phyloP scores from a whole-genome alignment of 2,329 filamentous ascomycete species.

The Cladosporium sp. region DNA sequence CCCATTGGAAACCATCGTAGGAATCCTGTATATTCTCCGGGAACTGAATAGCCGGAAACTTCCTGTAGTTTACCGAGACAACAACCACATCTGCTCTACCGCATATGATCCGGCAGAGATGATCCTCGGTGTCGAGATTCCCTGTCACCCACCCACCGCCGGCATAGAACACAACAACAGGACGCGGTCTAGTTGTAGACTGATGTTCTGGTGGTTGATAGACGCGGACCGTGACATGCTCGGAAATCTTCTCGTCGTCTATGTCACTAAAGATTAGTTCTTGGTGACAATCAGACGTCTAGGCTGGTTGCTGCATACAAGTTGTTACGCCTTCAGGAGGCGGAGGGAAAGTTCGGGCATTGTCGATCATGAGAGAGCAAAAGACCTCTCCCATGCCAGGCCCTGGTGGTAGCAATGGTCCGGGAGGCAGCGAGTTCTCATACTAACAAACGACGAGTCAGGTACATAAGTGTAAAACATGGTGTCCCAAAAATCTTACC shows the following conservation, averaged over 20 bases:
- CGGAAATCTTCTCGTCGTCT: slow-evolving; percentile 23
- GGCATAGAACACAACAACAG: slow-evolving; percentile 41
- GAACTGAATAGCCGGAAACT: slow-evolving; percentile 22
- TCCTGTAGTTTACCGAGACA: slow-evolving; percentile 40
- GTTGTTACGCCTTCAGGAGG: neutral
- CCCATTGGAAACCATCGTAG: slow-evolving; percentile 15
- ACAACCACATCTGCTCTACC: slow-evolving; percentile 37
- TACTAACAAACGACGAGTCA: neutral
- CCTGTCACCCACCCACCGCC: slow-evolving; percentile 43
- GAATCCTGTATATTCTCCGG: slow-evolving; percentile 38
- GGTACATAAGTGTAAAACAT: neutral
- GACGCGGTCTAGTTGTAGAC: slow-evolving; percentile 10
- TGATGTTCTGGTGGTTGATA: slow-evolving; percentile 23
- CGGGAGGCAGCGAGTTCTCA: slow-evolving; percentile 2
- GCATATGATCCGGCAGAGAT: slow-evolving; percentile 38
- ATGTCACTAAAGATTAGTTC: neutral
- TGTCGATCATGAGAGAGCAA: slow-evolving; percentile 13
- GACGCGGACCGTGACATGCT: slow-evolving; percentile 23
- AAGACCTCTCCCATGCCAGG: neutral
- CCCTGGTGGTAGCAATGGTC: neutral
- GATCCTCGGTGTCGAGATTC: slow-evolving; percentile 41
- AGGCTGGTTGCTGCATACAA: neutral
- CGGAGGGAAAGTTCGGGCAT: neutral
- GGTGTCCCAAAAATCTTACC: neutral
- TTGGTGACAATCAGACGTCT: neutral